phyloP scores from a whole-genome alignment of 2,329 filamentous ascomycete genomes.

The Rutstroemia sydowiana region DNA sequence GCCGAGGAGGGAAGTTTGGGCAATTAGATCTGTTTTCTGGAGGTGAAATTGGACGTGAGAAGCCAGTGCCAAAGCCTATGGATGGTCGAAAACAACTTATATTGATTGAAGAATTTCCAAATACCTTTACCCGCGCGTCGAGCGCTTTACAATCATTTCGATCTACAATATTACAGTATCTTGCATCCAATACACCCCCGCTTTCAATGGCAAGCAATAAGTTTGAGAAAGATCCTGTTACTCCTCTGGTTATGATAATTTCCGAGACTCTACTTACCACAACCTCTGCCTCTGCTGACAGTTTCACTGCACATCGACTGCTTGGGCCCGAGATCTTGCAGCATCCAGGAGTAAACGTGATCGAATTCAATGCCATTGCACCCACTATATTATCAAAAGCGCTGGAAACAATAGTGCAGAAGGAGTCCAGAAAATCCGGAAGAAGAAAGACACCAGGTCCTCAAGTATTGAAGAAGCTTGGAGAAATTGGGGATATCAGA shows the following conservation, averaged over 20 bases:
- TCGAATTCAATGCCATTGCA: slow-evolving; percentile 92
- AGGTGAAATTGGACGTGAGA: slow-evolving; percentile 23
- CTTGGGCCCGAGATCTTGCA: slow-evolving; percentile 79
- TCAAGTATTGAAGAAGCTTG: slow-evolving; percentile 67
- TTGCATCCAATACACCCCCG: slow-evolving; percentile 59
- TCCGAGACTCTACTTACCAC: slow-evolving; percentile 87
- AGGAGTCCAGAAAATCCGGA: slow-evolving; percentile 75
- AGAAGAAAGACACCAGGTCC: slow-evolving; percentile 70
- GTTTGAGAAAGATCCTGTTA: slow-evolving; percentile 38
- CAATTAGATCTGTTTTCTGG: slow-evolving; percentile 48
- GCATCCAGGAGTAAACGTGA: slow-evolving; percentile 69
- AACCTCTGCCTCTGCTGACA: slow-evolving; percentile 77
- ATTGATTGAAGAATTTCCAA: slow-evolving; percentile 75
- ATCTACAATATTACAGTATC: slow-evolving; percentile 64
- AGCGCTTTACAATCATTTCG: slow-evolving; percentile 63
- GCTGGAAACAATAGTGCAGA: slow-evolving; percentile 71
- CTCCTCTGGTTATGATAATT: slow-evolving; percentile 80
- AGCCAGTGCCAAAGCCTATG: slow-evolving; percentile 25
- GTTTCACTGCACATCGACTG: slow-evolving; percentile 84
- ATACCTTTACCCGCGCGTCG: slow-evolving; percentile 62
- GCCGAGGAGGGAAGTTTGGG: slow-evolving; percentile 71
- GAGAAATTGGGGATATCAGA: slow-evolving; percentile 84
- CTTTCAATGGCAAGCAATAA: slow-evolving; percentile 38
- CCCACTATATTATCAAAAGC: slow-evolving; percentile 80
- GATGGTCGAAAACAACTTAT: slow-evolving; percentile 48